These are phyloP conservation scores for Adansonia madagascariensis DNA, from an alignment of 441 rosid genomes.

Conservation along the genomic window DNA sequence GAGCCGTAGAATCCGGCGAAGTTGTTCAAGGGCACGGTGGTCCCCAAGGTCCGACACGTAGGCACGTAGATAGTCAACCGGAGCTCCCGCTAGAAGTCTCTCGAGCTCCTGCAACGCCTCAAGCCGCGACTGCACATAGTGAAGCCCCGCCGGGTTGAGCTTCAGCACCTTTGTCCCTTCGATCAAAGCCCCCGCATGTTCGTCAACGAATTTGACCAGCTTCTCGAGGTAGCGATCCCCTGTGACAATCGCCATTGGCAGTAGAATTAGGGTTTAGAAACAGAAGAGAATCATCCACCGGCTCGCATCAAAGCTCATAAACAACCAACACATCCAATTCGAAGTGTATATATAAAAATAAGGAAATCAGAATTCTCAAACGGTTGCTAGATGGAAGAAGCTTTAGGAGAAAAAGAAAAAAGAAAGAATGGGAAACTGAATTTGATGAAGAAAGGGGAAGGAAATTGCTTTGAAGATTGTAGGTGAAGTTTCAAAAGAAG, in stretches of 20 bases:
- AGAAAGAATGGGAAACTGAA: neutral
- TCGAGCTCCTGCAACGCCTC: slow-evolving; percentile 88
- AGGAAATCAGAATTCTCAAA: slow-evolving; percentile 2
- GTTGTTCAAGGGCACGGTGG: slow-evolving; percentile 93
- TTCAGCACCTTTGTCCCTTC: slow-evolving; percentile 72
- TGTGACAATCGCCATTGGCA: slow-evolving; percentile 75
- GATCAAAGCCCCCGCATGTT: slow-evolving; percentile 66
- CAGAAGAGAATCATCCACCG: neutral
- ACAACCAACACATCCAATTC: neutral
- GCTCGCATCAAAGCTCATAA: slow-evolving; percentile 4
- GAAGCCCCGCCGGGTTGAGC: slow-evolving; percentile 92
- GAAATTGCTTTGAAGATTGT: neutral
- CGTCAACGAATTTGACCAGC: slow-evolving; percentile 74
- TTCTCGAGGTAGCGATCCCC: slow-evolving; percentile 92
- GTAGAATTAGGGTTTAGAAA: slow-evolving; percentile 29
- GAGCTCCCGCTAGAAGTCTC: slow-evolving; percentile 77
- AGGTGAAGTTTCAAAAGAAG: neutral
- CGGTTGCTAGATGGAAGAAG: neutral
- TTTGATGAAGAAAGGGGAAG: neutral
- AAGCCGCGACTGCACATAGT: slow-evolving; percentile 87
- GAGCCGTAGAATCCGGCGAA: slow-evolving; percentile 74
- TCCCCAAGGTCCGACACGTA: slow-evolving; percentile 94
- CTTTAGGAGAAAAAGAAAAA: neutral
- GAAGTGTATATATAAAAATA: neutral
- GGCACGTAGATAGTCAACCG: slow-evolving; percentile 94